Percentiles rank a stretch among this genome's conserved stretches.
phyloP scores from a whole-genome alignment of 1,284 basidiomycete genomes.

The Papiliotrema laurentii region DNA sequence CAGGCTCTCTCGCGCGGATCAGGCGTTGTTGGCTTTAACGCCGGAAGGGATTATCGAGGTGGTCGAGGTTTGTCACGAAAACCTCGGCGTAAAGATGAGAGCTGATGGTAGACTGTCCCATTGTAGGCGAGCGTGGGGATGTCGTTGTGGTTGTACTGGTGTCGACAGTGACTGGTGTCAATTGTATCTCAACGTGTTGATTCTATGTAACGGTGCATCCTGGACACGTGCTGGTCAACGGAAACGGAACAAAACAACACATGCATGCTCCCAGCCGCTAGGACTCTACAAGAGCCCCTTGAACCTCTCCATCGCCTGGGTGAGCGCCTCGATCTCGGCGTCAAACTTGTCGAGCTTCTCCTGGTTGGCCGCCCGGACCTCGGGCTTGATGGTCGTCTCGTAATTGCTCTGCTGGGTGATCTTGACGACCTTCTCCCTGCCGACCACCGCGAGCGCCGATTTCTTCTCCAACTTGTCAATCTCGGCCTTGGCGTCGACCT shows the following conservation, averaged over 20 bases:
- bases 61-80: conserved; percentile 23
- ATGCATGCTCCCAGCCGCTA: no score
- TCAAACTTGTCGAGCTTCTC: conserved; percentile 58
- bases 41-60: conserved; percentile 25
- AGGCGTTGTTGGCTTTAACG: conserved; percentile 18
- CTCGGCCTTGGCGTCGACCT: conserved; percentile 77
- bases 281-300: conserved; percentile 35
- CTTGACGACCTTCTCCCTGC: conserved; percentile 71
- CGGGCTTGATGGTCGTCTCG: conserved; percentile 68
- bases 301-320: conserved; percentile 46
- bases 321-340: conserved; percentile 45
- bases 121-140: neutral
- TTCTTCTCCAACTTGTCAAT: conserved; percentile 85
- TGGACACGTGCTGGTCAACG: no score
- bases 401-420: conserved; percentile 71
- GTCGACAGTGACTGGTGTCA: no score
- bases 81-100: neutral
- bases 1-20: conserved; percentile 11
- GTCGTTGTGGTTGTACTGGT: no score
- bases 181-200: no score
- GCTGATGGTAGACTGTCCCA: neutral
- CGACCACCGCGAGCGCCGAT: conserved; percentile 63
- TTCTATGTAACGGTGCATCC: no score
- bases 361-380: conserved; percentile 67
- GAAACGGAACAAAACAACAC: no score